A percentile compares a stretch with the other conserved stretches of the same genome.
Evolutionary conservation across 148 eudicot species (phyloP).

Genomic region (Nepenthes mirabilis): DNA sequence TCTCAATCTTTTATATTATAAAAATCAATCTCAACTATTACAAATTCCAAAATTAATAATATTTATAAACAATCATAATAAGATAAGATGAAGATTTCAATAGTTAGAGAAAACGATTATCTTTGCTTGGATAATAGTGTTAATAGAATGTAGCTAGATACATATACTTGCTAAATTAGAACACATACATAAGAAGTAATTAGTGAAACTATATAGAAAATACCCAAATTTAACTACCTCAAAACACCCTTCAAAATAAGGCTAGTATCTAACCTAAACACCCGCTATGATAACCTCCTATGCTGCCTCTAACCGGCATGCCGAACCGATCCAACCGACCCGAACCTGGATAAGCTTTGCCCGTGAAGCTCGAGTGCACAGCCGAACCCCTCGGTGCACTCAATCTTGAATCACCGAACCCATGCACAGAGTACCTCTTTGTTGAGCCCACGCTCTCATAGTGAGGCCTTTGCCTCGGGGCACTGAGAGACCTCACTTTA

Average conservation of each 20-base stretch:
- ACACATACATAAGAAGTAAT: too few species aligned
- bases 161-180: too few species aligned
- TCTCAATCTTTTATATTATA: too few species aligned
- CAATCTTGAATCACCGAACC: conserved; percentile 29
- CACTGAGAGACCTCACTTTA: conserved; percentile 70
- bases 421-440: conserved; percentile 54
- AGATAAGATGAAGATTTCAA: too few species aligned
- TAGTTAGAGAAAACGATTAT: too few species aligned
- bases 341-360: conserved; percentile 71
- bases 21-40: too few species aligned
- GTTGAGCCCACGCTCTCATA: conserved; percentile 33
- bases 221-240: too few species aligned
- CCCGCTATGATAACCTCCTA: conserved; percentile 35
- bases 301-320: conserved; percentile 36
- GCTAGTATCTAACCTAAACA: conserved; percentile 20
- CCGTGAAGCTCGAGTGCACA: conserved; percentile 39
- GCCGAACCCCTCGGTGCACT: conserved; percentile 5
- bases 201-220: too few species aligned
- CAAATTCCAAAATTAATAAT: too few species aligned
- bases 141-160: too few species aligned
- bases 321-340: conserved; percentile 73
- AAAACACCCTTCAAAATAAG: background rate
- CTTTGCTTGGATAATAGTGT: too few species aligned
- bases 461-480: conserved; percentile 67
- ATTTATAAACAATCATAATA: too few species aligned